phyloP scores from a whole-genome alignment of 2,329 filamentous ascomycete genomes.

The Ophiostoma tasmaniense region DNA sequence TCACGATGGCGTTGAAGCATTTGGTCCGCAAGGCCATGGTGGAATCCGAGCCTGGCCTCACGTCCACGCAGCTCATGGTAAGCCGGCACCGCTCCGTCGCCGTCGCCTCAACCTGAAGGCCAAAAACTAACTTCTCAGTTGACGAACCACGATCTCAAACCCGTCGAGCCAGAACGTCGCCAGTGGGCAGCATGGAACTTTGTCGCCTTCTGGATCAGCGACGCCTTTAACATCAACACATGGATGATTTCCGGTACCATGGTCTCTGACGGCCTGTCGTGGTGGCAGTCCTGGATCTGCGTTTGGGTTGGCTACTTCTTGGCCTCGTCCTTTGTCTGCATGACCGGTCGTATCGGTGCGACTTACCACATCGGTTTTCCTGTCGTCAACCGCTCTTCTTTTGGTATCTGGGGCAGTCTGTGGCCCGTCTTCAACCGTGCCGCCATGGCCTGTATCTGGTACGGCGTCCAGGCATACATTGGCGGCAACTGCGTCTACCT shows the following conservation, averaged over 20 bases:
- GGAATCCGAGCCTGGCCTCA: constrained; percentile 66
- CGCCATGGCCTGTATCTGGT: constrained; percentile 16
- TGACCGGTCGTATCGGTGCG: constrained; percentile 61
- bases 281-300: constrained; percentile 89
- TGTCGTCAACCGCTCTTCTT: constrained; percentile 14
- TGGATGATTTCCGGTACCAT: constrained; percentile 90
- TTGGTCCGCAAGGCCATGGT: constrained; percentile 59
- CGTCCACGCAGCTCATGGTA: constrained; percentile 70
- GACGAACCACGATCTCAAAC: constrained; percentile 73
- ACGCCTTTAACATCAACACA: constrained; percentile 82
- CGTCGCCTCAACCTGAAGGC: background rate
- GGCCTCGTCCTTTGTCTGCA: constrained; percentile 63
- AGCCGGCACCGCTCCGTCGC: background rate
- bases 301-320: constrained; percentile 82
- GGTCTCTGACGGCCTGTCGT: constrained; percentile 68
- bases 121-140: constrained; percentile 41
- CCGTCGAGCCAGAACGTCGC: constrained; percentile 69
- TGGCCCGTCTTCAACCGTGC: constrained; percentile 14
- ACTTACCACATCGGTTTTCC: constrained; percentile 19
- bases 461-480: constrained; percentile 18
- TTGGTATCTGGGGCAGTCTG: constrained; percentile 18
- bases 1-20: constrained; percentile 6
- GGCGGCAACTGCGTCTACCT: constrained; percentile 18
- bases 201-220: constrained; percentile 78
- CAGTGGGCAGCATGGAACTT: constrained; percentile 86